Conservation (phyloP, 2,329 filamentous ascomycete species). For the Lecanoromycetidae sp. region DNA sequence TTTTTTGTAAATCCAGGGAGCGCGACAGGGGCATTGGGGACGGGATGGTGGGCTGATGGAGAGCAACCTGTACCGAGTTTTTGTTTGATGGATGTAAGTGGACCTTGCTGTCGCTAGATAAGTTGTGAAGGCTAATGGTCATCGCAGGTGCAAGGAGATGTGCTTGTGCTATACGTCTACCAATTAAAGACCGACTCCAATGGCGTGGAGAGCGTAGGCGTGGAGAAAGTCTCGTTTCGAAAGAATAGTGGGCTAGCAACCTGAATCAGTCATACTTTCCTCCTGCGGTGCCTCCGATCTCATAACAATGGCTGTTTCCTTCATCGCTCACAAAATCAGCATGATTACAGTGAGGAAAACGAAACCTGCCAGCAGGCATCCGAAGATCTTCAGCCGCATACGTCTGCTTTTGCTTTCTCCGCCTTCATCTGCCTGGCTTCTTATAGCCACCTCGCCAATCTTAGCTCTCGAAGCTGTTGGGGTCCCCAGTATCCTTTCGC, state of each 20-base stretch:
- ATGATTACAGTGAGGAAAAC: constrained; percentile 1
- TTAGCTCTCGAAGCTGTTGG: constrained; percentile 9
- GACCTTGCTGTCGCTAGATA: constrained; percentile 10
- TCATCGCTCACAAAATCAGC: neutral
- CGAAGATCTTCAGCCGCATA: neutral
- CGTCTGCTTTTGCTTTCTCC: neutral
- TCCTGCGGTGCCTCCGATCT: neutral
- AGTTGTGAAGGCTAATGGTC: constrained; percentile 2
- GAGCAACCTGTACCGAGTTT: constrained; percentile 80
- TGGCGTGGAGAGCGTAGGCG: constrained; percentile 65
- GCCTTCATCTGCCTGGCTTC: neutral
- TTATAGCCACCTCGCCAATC: constrained; percentile 3
- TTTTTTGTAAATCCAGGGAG: constrained; percentile 61
- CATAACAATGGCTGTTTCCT: neutral
- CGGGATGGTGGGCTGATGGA: constrained; percentile 42
- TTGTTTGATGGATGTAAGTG: constrained; percentile 91
- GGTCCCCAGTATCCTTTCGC: constrained; percentile 1
- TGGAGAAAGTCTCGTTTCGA: constrained; percentile 77
- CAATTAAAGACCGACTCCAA: constrained; percentile 66
- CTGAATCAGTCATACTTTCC: neutral
- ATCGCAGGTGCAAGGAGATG: constrained; percentile 79
- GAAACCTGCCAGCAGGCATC: neutral
- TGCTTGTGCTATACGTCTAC: constrained; percentile 90
- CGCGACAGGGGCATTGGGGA: constrained; percentile 54
- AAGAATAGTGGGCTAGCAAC: constrained; percentile 34